Evolutionary conservation across 2,329 filamentous ascomycete genomes (phyloP).

Genomic region (Diaporthe batatas): DNA sequence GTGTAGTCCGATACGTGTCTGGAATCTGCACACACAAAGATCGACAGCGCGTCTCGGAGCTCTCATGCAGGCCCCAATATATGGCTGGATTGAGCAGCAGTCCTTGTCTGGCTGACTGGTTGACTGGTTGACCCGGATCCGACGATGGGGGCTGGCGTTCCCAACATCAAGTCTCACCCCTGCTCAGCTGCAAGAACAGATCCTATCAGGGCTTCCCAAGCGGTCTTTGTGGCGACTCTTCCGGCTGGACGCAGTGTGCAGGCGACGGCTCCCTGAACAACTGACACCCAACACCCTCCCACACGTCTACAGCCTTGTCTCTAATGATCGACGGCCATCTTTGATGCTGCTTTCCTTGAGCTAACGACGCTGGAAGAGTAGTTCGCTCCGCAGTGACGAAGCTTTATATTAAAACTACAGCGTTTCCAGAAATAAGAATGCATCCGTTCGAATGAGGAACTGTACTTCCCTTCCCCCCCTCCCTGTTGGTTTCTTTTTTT

Average conservation of each 20-base stretch:
- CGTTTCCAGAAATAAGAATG: not conserved
- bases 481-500: too few species aligned
- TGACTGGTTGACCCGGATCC: too few species aligned
- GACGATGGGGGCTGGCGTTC: not conserved
- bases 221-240: conserved; percentile 7
- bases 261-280: not conserved
- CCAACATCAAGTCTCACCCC: not conserved
- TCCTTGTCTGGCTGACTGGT: not conserved
- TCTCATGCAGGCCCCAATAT: not conserved
- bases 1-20: not conserved
- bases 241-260: not conserved
- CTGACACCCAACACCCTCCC: not conserved
- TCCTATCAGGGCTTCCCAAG: not conserved
- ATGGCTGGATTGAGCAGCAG: not conserved
- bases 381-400: too few species aligned
- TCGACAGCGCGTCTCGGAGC: not conserved
- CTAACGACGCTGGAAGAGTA: too few species aligned
- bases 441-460: too few species aligned
- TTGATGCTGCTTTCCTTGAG: not conserved
- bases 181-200: not conserved
- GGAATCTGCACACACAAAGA: not conserved
- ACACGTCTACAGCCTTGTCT: not conserved
- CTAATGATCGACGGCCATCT: not conserved
- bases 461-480: too few species aligned
- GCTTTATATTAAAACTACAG: not conserved